Evolutionary conservation across 2,329 filamentous ascomycete species (phyloP).

Genomic region (Parastagonospora avenae): DNA sequence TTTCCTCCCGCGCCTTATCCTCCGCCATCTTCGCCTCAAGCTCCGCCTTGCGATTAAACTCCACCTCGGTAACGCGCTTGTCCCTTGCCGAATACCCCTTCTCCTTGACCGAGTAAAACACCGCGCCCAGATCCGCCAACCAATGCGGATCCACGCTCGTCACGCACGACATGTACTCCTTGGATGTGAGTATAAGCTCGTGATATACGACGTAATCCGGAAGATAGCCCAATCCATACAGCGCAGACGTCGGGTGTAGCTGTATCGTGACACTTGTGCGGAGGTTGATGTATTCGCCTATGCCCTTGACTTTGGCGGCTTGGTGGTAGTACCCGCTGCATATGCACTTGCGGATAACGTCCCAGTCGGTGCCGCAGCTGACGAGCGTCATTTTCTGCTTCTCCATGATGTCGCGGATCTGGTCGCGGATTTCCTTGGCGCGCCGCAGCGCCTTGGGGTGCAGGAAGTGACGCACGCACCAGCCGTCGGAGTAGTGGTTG

Average conservation of each 20-base stretch:
- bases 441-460: slow-evolving; percentile 92
- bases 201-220: slow-evolving; percentile 98
- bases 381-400: slow-evolving; percentile 87
- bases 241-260: slow-evolving; percentile 88
- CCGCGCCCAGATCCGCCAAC: slow-evolving; percentile 93
- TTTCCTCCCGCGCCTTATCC: slow-evolving; percentile 73
- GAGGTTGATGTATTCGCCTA: slow-evolving; percentile 96
- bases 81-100: slow-evolving; percentile 92
- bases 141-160: slow-evolving; percentile 96
- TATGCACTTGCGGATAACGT: slow-evolving; percentile 92
- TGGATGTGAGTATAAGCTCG: slow-evolving; percentile 93
- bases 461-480: slow-evolving; percentile 92
- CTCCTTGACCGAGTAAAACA: slow-evolving; percentile 97
- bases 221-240: slow-evolving; percentile 90
- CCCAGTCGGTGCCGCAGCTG: slow-evolving; percentile 96
- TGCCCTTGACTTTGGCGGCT: slow-evolving; percentile 92
- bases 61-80: slow-evolving; percentile 84
- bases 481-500: slow-evolving; percentile 86
- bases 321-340: slow-evolving; percentile 99
- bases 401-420: slow-evolving; percentile 91
- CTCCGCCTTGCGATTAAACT: slow-evolving; percentile 92
- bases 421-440: slow-evolving; percentile 92
- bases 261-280: slow-evolving; percentile 93
- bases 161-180: slow-evolving; percentile 98
- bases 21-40: slow-evolving; percentile 91